Base-by-base conservation (phyloP, 129 eudicot genomes). In the Pseudognaphalium luteoalbum region DNA sequence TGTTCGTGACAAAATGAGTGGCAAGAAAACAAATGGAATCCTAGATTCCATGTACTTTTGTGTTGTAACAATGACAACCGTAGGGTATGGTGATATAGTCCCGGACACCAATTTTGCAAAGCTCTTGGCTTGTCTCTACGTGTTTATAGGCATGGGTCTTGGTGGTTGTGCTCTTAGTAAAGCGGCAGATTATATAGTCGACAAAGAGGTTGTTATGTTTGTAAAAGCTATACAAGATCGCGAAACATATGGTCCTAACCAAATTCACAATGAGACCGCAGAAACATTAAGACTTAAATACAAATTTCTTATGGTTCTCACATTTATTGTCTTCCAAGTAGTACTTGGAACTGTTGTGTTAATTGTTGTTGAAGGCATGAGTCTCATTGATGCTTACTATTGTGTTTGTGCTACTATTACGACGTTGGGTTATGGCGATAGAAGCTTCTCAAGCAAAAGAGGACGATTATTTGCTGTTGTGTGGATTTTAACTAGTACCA, bases 31-130 rank as follows among this genome's bases (percentile, higher is more conserved):
- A 21, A 83, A 86, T 44, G 91, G 74, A 17, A 11, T 92, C 71
- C 75, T 92, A 2, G 97, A 92, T 78, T 86, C 97, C 2, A 66
- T 92, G 19, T 92, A 92, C 35, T 84, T 92, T 37, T 89, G 96
- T 62, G 83, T 89, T 57, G 93, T 89, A 20, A 92, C 97, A 19
- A 92, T 92, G 97, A 92, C 97, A 30, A 92, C 97, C 8, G 91
- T 92, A 68, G 97, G 96, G 15, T 92, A 92, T 68, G 97, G 97
- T 9, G 97, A 92, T 66, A 76, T 92, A 9, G 93, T 92, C 32
- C 97, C 97, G 6, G 74, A 83, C 3, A 89, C 86, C 71, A 66
- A 76, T 7, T 75, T 86, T n/a, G 80, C 97, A 12, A 92, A 89
- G 61, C 44, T 84, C 33, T 77, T 92, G 34, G 86, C 97, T 2